Base-by-base conservation (phyloP, 2,329 filamentous ascomycete genomes). In the Trichophyton verrucosum region DNA sequence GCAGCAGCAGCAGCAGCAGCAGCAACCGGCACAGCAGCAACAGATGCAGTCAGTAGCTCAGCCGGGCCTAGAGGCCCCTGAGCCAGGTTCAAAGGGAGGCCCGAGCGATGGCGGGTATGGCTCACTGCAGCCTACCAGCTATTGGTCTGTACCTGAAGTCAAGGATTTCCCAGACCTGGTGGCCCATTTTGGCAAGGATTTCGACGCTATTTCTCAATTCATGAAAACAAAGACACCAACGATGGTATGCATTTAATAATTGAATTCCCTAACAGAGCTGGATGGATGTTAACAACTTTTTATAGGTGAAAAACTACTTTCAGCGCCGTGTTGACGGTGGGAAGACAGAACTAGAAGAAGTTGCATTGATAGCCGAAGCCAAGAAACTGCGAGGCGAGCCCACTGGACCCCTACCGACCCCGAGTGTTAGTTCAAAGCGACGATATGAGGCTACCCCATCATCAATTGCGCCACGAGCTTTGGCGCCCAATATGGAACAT, bases 211-310 rank as follows among this genome's bases (percentile, higher is more conserved):
- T 60, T 77, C 78, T 3, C 72, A 74, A 46, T 76, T 74, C 57
- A 79, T 80, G 77, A 79, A 77, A 64, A 78, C 77, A 0, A 80
- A 80, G 66, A 79, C 77, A 9, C 72, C 75, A n/a, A 76, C 76
- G 1, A 80, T 80, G 78, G 77, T 80, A 71, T 65, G 74, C 64
- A 33, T 61, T 15, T 22, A 9, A 11, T 24, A 24, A 22, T 42
- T 57, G 9, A 8, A 20, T 20, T 3, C 30, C 20, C 42, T 7
- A 30, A 38, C 30, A 17, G 57, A 49, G 2, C 27, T 15, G 6
- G 8, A 33, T 46, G 13, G 17, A 59, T 46, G 20, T 8, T 59
- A 49, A 59, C 17, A 66, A 51, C 60, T 24, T 33, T 57, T 2
- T 51, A 8, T 47, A 78, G 76, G 77, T 80, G 55, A 78, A 78